These are phyloP conservation scores for Phaeosphaeriaceae sp. DNA, from an alignment of 2,329 filamentous ascomycete genomes.

Conservation along the genomic window DNA sequence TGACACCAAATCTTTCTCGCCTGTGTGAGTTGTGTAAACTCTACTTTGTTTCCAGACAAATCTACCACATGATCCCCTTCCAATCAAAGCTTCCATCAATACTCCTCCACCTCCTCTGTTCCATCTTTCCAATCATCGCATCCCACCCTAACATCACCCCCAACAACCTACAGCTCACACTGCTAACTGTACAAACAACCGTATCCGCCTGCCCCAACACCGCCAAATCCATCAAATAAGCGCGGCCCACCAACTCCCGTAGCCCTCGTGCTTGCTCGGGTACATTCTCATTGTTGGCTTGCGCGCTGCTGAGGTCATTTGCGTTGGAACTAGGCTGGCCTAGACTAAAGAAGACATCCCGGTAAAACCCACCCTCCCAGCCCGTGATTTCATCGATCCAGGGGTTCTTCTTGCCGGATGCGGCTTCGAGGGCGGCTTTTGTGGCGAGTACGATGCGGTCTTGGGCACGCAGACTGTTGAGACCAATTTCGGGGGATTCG, in stretches of 20 bases:
- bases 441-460: conserved; percentile 77
- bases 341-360: conserved; percentile 79
- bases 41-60: neutral
- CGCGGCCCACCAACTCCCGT: conserved; percentile 76
- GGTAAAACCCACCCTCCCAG: conserved; percentile 89
- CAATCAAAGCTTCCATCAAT: conserved; percentile 57
- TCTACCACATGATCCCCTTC: conserved; percentile 46
- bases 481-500: conserved; percentile 67
- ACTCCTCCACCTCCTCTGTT: conserved; percentile 72
- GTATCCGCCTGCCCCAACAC: conserved; percentile 73
- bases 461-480: conserved; percentile 65
- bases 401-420: conserved; percentile 46
- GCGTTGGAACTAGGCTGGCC: conserved; percentile 55
- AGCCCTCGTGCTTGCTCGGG: conserved; percentile 65
- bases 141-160: conserved; percentile 91
- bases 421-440: conserved; percentile 59
- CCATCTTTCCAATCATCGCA: conserved; percentile 31
- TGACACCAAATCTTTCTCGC: no score
- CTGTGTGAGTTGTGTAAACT: no score
- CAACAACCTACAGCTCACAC: conserved; percentile 70
- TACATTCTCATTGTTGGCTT: conserved; percentile 27
- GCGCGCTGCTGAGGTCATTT: conserved; percentile 17
- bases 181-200: conserved; percentile 78
- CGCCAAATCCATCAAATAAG: conserved; percentile 80
- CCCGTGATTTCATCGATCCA: conserved; percentile 79